Evolutionary conservation across 306 rosid species (phyloP), one percentile per base, ranked within the genome.

Genomic region (Crotalaria pallida): DNA sequence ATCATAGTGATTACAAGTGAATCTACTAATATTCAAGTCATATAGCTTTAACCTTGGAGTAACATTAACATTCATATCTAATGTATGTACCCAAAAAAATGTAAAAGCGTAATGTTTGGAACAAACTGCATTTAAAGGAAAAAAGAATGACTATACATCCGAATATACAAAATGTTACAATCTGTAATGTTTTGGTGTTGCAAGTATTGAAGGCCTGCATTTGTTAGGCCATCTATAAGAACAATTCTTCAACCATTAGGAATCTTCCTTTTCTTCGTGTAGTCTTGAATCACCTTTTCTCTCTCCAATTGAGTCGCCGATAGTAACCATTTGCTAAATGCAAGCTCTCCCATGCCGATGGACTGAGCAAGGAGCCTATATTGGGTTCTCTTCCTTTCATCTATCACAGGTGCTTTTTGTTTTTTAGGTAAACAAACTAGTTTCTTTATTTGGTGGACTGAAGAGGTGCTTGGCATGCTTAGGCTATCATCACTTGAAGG

Each of bases 321-420:
- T 71, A 90, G 74, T 62, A 90, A 49, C 98, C 98, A 93, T 79
- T 76, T 85, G 86, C 98, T 92, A 69, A 90, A 90, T 75, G 83
- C 85, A 58, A 88, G 72, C 72, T 82, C 97, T 53, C 26, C 88
- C 97, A 90, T 82, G 53, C 88, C 92, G 79, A 66, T 73, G 58
- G 60, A 84, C 51, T 19, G 76, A 22, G 96, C 96, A 74, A 93
- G 79, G 58, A 75, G 83, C 58, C 89, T 76, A 61, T 74, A 93
- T 33, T 85, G 88, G 65, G 63, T 56, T 74, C 86, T 84, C 84
- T 88, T 90, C 75, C 72, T 56, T 68, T 83, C 87, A 69, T 63
- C 71, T 48, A 85, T 57, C 26, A 77, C 70, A 58, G 80, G 67
- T 16, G 43, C 69, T 53, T 76, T 79, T 18, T 65, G 80, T 50